Percentiles rank a stretch among this genome's conserved stretches.
These are phyloP conservation scores for Drechslerella coelobrocha DNA, from an alignment of 2,329 filamentous ascomycete species.

Conservation along the genomic window DNA sequence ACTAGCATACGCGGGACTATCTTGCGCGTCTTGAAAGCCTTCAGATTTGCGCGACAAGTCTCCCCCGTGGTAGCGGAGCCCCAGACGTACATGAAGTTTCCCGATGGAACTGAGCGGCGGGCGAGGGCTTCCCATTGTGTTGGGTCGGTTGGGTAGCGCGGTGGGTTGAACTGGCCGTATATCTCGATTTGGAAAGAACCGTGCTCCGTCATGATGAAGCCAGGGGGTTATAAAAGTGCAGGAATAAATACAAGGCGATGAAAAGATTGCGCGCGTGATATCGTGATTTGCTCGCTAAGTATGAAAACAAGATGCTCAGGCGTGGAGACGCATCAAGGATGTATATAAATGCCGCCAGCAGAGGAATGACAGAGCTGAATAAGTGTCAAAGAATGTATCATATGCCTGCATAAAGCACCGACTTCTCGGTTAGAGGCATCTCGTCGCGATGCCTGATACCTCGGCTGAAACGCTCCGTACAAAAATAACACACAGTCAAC, in stretches of 20 bases:
- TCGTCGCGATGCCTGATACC: constrained; percentile 40
- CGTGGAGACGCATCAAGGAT: background rate
- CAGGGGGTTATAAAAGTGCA: background rate
- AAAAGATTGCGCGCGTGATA: background rate
- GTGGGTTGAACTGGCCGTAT: constrained; percentile 48
- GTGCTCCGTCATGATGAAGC: constrained; percentile 38
- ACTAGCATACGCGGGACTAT: constrained; percentile 47
- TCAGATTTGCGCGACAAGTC: constrained; percentile 40
- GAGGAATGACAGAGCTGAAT: background rate
- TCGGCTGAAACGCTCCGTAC: constrained; percentile 39
- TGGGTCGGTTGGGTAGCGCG: constrained; percentile 42
- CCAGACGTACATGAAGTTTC: constrained; percentile 46
- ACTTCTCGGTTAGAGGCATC: constrained; percentile 23
- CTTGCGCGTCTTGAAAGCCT: constrained; percentile 43
- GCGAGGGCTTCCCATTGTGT: constrained; percentile 47
- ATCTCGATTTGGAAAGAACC: constrained; percentile 44
- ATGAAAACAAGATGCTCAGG: background rate
- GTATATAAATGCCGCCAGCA: background rate
- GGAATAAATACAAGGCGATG: background rate
- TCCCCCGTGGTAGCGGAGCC: constrained; percentile 43
- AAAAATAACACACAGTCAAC: constrained; percentile 40
- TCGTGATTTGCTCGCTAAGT: background rate
- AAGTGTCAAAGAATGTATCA: constrained; percentile 3
- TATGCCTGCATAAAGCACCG: constrained; percentile 26
- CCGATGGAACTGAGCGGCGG: constrained; percentile 38